Conservation (phyloP, 257 asterid genomes). For the Solanum virginianum region DNA sequence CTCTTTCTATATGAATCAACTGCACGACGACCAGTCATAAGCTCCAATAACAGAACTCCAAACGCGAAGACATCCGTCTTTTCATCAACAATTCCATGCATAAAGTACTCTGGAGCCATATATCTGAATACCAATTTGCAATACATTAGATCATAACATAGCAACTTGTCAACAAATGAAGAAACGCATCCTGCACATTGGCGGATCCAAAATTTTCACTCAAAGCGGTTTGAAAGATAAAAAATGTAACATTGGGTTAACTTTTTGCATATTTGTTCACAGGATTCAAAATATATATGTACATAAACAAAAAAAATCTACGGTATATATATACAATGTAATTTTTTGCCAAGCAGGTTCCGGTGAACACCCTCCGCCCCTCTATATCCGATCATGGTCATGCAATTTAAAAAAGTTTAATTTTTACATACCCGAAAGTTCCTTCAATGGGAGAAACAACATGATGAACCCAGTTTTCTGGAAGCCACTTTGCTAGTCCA, state of each 20-base stretch:
- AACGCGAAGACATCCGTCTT: slow-evolving; percentile 90
- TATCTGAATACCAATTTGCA: slow-evolving; percentile 28
- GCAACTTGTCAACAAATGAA: neutral
- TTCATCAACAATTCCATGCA: slow-evolving; percentile 87
- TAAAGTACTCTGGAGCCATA: slow-evolving; percentile 98
- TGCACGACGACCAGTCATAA: slow-evolving; percentile 86
- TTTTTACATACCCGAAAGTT: slow-evolving; percentile 67
- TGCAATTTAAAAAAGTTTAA: neutral
- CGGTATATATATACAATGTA: neutral
- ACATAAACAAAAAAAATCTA: neutral
- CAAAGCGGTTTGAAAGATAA: neutral
- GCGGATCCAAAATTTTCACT: neutral
- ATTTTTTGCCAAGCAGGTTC: neutral
- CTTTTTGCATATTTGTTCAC: neutral
- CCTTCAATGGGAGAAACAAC: slow-evolving; percentile 97
- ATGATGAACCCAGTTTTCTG: slow-evolving; percentile 80
- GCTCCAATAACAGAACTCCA: slow-evolving; percentile 40
- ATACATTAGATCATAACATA: neutral
- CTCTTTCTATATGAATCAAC: slow-evolving; percentile 72
- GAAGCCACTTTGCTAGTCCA: slow-evolving; percentile 96
- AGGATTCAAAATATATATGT: neutral
- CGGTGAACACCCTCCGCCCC: neutral
- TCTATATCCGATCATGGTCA: neutral
- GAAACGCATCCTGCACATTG: neutral
- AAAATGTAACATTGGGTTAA: neutral